Conservation (phyloP, 768 basidiomycete genomes). For the Termitomyces heimii region DNA sequence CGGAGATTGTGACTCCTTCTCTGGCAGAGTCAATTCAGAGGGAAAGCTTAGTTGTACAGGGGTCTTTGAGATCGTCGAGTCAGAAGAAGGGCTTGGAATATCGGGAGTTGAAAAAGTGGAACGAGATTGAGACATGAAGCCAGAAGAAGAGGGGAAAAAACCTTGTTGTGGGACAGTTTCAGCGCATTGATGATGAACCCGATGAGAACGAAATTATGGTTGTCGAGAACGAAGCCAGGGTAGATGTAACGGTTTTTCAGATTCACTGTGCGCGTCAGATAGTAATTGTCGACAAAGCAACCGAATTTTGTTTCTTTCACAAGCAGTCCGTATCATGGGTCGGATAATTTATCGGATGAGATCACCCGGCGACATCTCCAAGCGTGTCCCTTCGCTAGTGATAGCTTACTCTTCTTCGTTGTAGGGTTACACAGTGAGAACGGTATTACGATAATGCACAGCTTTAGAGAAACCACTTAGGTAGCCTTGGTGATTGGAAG, state of each 20-base stretch:
- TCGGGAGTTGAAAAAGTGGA: conserved; percentile 39
- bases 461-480: not conserved
- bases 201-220: conserved; percentile 19
- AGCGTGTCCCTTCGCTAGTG: not conserved
- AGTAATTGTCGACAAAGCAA: conserved; percentile 14
- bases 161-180: conserved; percentile 32
- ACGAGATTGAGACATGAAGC: conserved; percentile 46
- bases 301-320: conserved; percentile 16
- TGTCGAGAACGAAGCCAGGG: conserved; percentile 14
- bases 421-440: not conserved
- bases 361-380: conserved; percentile 9
- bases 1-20: conserved; percentile 17
- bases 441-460: not conserved
- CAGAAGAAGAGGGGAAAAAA: conserved; percentile 22
- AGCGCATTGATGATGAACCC: conserved; percentile 32
- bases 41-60: conserved; percentile 30
- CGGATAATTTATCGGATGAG: conserved; percentile 2
- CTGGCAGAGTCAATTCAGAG: conserved; percentile 16
- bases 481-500: not conserved
- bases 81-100: conserved; percentile 25
- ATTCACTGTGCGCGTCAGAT: conserved; percentile 12
- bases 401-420: conserved; percentile 5
- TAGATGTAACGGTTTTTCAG: conserved; percentile 13
- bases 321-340: conserved; percentile 3
- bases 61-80: conserved; percentile 38